Evolutionary conservation across 1,284 basidiomycete genomes (phyloP).

Genomic region (Exsudoporus floridanus): DNA sequence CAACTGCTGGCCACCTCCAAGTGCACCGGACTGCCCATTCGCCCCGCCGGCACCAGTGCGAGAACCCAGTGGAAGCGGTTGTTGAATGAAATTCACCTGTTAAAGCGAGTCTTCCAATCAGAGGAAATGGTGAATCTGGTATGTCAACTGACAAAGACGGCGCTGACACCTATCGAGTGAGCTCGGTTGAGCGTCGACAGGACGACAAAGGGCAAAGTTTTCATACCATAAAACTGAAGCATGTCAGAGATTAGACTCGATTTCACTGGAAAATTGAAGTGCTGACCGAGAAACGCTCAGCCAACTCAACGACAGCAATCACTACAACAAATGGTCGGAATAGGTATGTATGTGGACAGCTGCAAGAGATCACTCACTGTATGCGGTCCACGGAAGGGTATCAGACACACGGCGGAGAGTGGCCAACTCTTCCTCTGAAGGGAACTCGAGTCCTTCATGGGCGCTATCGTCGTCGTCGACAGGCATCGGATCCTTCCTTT

Average conservation of each 20-base stretch:
- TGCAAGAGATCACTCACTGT: conserved; percentile 46
- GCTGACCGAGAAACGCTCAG: conserved; percentile 72
- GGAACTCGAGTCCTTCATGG: conserved; percentile 60
- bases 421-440: conserved; percentile 65
- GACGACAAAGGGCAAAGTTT: background rate
- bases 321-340: conserved; percentile 40
- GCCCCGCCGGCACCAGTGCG: conserved; percentile 62
- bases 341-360: conserved; percentile 15
- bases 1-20: conserved; percentile 61
- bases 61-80: conserved; percentile 63
- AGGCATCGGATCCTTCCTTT: conserved; percentile 10
- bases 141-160: conserved; percentile 58
- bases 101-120: conserved; percentile 24
- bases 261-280: background rate
- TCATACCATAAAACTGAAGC: conserved; percentile 40
- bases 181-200: background rate
- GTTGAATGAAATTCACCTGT: conserved; percentile 74
- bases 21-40: conserved; percentile 65
- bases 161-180: conserved; percentile 55
- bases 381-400: conserved; percentile 62
- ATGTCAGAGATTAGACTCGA: conserved; percentile 4
- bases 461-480: conserved; percentile 39
- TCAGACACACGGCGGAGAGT: conserved; percentile 66
- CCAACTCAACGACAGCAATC: conserved; percentile 68
- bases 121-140: conserved; percentile 1